A percentile compares a stretch with the other conserved stretches of the same genome.
These are phyloP conservation scores for Silene uniflora DNA, from an alignment of 148 eudicot genomes.

Conservation along the genomic window DNA sequence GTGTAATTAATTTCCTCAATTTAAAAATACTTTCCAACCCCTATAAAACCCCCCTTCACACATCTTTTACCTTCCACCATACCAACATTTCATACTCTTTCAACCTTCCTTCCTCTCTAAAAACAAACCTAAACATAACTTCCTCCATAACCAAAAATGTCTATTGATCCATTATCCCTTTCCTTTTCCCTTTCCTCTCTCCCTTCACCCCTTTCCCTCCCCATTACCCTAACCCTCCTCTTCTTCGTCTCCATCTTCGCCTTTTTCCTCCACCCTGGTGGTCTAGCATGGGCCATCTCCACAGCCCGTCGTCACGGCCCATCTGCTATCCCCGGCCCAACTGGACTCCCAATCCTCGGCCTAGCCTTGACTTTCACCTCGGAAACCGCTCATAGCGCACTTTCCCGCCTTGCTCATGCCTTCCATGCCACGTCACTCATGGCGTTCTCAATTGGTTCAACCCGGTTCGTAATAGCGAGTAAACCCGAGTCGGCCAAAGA, in stretches of 20 bases:
- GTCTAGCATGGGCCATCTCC: constrained; percentile 71
- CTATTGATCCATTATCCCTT: constrained; percentile 11
- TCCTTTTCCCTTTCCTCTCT: constrained; percentile 9
- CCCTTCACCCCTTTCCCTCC: constrained; percentile 20
- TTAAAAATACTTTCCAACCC: neutral
- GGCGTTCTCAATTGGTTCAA: constrained; percentile 85
- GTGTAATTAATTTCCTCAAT: too few species aligned
- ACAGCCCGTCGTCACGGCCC: constrained; percentile 11
- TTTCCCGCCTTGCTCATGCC: constrained; percentile 26
- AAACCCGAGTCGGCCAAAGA: constrained; percentile 72
- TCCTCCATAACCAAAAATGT: constrained; percentile 14
- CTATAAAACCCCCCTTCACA: neutral
- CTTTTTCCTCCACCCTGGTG: constrained; percentile 63
- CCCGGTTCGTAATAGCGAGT: constrained; percentile 64
- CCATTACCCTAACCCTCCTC: constrained; percentile 23
- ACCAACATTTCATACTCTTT: neutral
- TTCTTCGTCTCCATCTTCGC: constrained; percentile 32
- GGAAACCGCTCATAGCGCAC: constrained; percentile 45
- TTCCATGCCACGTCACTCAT: constrained; percentile 38
- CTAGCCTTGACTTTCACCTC: constrained; percentile 40
- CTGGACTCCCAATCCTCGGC: constrained; percentile 62
- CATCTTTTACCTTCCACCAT: neutral
- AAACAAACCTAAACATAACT: neutral
- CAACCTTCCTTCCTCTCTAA: too few species aligned
- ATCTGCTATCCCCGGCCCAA: constrained; percentile 63